Percentiles rank a stretch among this genome's conserved stretches.
These are phyloP conservation scores for Lactarius trivialis DNA, from an alignment of 768 basidiomycete genomes.

Conservation along the genomic window DNA sequence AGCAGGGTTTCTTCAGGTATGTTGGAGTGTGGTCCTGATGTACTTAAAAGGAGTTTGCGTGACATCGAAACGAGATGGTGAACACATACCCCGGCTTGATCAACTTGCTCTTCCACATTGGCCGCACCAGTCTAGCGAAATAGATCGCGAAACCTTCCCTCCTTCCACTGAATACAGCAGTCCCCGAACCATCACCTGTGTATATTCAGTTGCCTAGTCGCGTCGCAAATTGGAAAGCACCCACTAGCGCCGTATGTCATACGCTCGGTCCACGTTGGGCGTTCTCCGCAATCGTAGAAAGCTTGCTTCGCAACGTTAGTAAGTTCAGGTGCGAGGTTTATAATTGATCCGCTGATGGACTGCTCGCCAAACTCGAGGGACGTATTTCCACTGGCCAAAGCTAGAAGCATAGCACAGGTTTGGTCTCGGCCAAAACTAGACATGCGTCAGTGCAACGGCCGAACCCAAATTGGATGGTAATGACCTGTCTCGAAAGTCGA, in stretches of 20 bases:
- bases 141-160: slow-evolving; percentile 86
- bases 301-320: slow-evolving; percentile 72
- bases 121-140: slow-evolving; percentile 76
- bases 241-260: slow-evolving; percentile 69
- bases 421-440: slow-evolving; percentile 85
- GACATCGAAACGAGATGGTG: neutral
- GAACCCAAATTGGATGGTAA: neutral
- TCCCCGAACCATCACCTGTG: slow-evolving; percentile 41
- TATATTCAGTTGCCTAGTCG: neutral
- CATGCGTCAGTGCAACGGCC: slow-evolving; percentile 14
- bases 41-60: slow-evolving; percentile 10
- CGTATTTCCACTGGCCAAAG: slow-evolving; percentile 77
- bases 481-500: slow-evolving; percentile 73
- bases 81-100: slow-evolving; percentile 51
- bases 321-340: slow-evolving; percentile 52
- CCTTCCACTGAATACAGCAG: slow-evolving; percentile 76
- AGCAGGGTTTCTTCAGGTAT: slow-evolving; percentile 57
- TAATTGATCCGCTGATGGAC: slow-evolving; percentile 40
- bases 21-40: slow-evolving; percentile 29
- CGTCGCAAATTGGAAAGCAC: slow-evolving; percentile 17
- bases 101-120: slow-evolving; percentile 82
- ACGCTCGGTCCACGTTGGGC: slow-evolving; percentile 76
- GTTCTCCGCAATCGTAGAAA: slow-evolving; percentile 80
- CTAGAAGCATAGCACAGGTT: slow-evolving; percentile 86
- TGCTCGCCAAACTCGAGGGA: slow-evolving; percentile 59